Percentiles rank a stretch among this genome's conserved stretches.
These are phyloP conservation scores for Candida pseudoviswanathii DNA, from an alignment of 1,139 yeast species.

Conservation along the genomic window DNA sequence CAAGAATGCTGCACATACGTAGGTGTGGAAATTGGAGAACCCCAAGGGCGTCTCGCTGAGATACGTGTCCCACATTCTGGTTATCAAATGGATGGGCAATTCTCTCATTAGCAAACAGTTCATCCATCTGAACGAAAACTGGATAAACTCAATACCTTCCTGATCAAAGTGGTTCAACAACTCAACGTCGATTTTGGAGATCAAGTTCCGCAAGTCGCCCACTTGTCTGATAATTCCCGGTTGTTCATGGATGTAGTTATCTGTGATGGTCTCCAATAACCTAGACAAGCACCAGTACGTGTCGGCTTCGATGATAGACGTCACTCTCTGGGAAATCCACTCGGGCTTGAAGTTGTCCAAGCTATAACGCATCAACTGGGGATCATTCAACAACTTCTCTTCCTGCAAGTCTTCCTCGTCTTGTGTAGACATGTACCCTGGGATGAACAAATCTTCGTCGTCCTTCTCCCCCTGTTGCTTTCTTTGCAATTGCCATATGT, in stretches of 20 bases:
- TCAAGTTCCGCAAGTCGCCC: constrained; percentile 72
- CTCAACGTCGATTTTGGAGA: constrained; percentile 75
- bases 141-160: constrained; percentile 89
- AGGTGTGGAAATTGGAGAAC: constrained; percentile 89
- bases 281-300: constrained; percentile 95
- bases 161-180: constrained; percentile 71
- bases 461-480: constrained; percentile 19
- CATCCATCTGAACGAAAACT: constrained; percentile 98
- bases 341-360: constrained; percentile 61
- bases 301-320: constrained; percentile 75
- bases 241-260: constrained; percentile 95
- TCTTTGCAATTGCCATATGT: constrained; percentile 52
- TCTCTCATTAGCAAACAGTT: constrained; percentile 96
- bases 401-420: constrained; percentile 34
- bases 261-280: constrained; percentile 90
- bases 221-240: constrained; percentile 97
- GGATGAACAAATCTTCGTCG: constrained; percentile 36
- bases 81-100: constrained; percentile 70
- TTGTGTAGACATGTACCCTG: constrained; percentile 28
- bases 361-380: constrained; percentile 24
- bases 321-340: constrained; percentile 52
- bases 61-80: constrained; percentile 98
- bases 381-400: constrained; percentile 29
- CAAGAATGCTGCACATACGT: constrained; percentile 97
- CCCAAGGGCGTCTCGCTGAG: constrained; percentile 87